Evolutionary conservation across 441 rosid species (phyloP).

Genomic region (Euphorbia celastroides): DNA sequence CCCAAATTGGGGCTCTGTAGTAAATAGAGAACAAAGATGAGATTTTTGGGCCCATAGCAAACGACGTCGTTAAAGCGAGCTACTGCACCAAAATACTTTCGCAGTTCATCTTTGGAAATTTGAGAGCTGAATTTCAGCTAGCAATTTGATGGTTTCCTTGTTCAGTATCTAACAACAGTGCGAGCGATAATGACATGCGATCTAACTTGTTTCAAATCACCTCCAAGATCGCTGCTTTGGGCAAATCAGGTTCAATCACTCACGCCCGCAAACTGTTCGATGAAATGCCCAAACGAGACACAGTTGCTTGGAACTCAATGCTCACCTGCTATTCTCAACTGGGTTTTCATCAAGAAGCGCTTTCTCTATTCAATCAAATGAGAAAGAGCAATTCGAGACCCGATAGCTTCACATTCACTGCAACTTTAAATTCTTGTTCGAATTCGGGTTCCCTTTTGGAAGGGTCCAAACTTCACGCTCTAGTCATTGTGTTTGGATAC

Average conservation of each 20-base stretch:
- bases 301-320: constrained; percentile 73
- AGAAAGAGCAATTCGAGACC: constrained; percentile 31
- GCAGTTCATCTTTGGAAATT: background rate
- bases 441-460: constrained; percentile 29
- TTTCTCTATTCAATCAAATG: constrained; percentile 41
- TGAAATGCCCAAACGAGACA: constrained; percentile 47
- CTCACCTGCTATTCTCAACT: constrained; percentile 50
- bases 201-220: constrained; percentile 37
- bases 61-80: no score
- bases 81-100: no score
- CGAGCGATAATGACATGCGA: constrained; percentile 21
- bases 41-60: no score
- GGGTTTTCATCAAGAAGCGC: constrained; percentile 47
- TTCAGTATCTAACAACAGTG: background rate
- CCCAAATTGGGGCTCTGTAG: no score
- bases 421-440: constrained; percentile 48
- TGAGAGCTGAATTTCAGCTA: background rate
- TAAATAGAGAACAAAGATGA: no score
- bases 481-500: constrained; percentile 39
- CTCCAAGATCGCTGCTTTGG: constrained; percentile 35
- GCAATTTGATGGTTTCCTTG: background rate
- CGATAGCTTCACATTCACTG: constrained; percentile 58
- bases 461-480: constrained; percentile 47
- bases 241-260: constrained; percentile 36
- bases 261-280: constrained; percentile 67